Evolutionary conservation across 2,329 filamentous ascomycete genomes (phyloP).

Genomic region (Fusarium pseudograminearum): DNA sequence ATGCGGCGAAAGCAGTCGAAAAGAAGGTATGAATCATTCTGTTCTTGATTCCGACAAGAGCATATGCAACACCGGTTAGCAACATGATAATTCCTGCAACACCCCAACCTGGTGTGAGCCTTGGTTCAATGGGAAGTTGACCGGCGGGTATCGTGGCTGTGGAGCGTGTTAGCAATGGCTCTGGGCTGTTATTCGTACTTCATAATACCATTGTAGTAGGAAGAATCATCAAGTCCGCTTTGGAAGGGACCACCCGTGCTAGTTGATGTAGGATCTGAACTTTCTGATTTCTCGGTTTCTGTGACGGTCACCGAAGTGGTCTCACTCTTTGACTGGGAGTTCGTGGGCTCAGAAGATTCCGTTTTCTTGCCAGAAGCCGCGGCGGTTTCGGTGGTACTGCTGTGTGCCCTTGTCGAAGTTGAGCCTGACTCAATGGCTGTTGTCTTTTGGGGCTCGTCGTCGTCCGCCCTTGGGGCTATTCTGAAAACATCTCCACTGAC

Average conservation of each 20-base stretch:
- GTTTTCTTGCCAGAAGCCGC: slow-evolving; percentile 28
- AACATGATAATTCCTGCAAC: slow-evolving; percentile 84
- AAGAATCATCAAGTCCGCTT: slow-evolving; percentile 47
- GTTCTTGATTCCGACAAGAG: slow-evolving; percentile 85
- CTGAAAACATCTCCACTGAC: slow-evolving; percentile 52
- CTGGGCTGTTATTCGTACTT: neutral
- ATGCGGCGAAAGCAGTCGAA: slow-evolving; percentile 78
- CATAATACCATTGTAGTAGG: slow-evolving; percentile 52
- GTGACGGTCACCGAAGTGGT: slow-evolving; percentile 29
- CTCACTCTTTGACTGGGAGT: slow-evolving; percentile 18
- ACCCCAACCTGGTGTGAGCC: slow-evolving; percentile 83
- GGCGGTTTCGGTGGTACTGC: slow-evolving; percentile 27
- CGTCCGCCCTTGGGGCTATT: slow-evolving; percentile 53
- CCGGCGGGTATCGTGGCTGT: slow-evolving; percentile 62
- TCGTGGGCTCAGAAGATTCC: slow-evolving; percentile 13
- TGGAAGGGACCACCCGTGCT: slow-evolving; percentile 34
- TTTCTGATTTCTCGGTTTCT: slow-evolving; percentile 27
- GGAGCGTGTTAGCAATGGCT: slow-evolving; percentile 7
- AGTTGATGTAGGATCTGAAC: slow-evolving; percentile 33
- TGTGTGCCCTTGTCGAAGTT: slow-evolving; percentile 23
- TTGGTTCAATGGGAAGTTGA: slow-evolving; percentile 77
- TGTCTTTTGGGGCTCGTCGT: slow-evolving; percentile 18
- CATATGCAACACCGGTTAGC: slow-evolving; percentile 75
- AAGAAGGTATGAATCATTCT: slow-evolving; percentile 83
- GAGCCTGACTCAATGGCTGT: slow-evolving; percentile 29